Base-by-base conservation (phyloP, 2,329 filamentous ascomycete genomes). In the Colletotrichum gloeosporioides region DNA sequence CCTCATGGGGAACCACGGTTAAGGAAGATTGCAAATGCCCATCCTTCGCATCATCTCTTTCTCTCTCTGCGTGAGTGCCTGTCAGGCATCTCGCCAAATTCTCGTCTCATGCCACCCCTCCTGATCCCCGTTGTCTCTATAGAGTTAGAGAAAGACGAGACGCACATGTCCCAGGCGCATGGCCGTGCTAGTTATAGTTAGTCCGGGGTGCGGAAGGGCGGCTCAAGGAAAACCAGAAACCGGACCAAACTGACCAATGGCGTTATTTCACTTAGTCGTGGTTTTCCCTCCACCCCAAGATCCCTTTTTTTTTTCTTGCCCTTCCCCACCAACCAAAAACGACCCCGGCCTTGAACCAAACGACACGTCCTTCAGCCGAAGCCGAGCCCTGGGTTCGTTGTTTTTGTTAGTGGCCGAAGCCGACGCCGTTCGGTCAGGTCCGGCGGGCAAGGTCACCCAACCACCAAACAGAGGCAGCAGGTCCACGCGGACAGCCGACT, bases 231-330 rank as follows among this genome's bases (percentile, higher is more conserved):
- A 55, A 18, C 31, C 67, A 39, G 66, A 36, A 39, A 39, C 36
- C 27, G 10, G 29, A 3, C 18, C 15, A 39, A 63, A 44, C 49
- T 8, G 55, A 36, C 69, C 73, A 76, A 73, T 73, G 18, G 63
- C n/a, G 57, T 62, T 76, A 49, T 73, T 76, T 76, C 57, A 59
- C 53, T 69, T 73, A 76, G 69, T 76, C 69, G 62, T 69, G n/a
- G 31, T 44, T 61, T 65, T 74, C 25, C 4, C 53, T 57, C 53
- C n/a, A 57, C 53, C 8, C 25, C 53, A 25, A 3, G 22, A 57
- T 59, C 8, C 61, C 6, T 22, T 29, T 13, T 22, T 57, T 49
- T 25, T 57, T 25, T 53, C 22, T 49, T 49, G 12, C 12, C 25
- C 3, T 27, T 57, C 22, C 13, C 53, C 53, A 57, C 27, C 61